These are phyloP conservation scores for Ceratobasidium sp. DNA, from an alignment of 1,284 basidiomycete species.

Conservation along the genomic window DNA sequence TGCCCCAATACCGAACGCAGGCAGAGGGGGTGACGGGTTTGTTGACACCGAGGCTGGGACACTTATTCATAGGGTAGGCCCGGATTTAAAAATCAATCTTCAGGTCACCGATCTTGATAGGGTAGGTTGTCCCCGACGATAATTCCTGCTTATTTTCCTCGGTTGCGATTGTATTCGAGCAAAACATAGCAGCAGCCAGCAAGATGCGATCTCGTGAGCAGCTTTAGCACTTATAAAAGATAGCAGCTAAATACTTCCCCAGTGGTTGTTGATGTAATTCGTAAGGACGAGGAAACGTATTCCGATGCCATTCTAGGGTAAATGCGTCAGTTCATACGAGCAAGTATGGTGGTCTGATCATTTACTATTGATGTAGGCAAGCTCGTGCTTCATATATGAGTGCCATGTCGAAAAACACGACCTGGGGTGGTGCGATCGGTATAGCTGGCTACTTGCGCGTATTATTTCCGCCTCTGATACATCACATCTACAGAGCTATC, in stretches of 20 bases:
- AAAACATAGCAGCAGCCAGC: conserved; percentile 75
- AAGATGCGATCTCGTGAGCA: conserved; percentile 72
- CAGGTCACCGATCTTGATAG: conserved; percentile 29
- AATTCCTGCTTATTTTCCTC: conserved; percentile 94
- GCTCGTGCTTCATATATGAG: conserved; percentile 81
- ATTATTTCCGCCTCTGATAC: background rate
- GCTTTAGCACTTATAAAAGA: background rate
- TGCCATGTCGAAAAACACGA: conserved; percentile 80
- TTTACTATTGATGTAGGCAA: conserved; percentile 62
- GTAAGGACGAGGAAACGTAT: conserved; percentile 76
- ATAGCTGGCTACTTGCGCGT: conserved; percentile 35
- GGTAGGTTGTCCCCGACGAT: conserved; percentile 90
- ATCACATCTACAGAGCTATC: conserved; percentile 69
- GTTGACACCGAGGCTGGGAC: conserved; percentile 73
- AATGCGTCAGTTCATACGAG: conserved; percentile 51
- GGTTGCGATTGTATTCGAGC: conserved; percentile 85
- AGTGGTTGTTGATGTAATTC: conserved; percentile 88
- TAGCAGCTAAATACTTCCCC: conserved; percentile 16
- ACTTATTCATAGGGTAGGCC: conserved; percentile 76
- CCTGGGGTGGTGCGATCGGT: conserved; percentile 93
- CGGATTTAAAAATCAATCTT: conserved; percentile 5
- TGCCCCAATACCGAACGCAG: conserved; percentile 43
- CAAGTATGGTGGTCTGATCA: conserved; percentile 8
- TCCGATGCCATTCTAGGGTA: conserved; percentile 88
- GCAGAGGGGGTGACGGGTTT: conserved; percentile 54